Base-by-base conservation (phyloP, 2,329 filamentous ascomycete genomes). In the Gremmenia infestans region DNA sequence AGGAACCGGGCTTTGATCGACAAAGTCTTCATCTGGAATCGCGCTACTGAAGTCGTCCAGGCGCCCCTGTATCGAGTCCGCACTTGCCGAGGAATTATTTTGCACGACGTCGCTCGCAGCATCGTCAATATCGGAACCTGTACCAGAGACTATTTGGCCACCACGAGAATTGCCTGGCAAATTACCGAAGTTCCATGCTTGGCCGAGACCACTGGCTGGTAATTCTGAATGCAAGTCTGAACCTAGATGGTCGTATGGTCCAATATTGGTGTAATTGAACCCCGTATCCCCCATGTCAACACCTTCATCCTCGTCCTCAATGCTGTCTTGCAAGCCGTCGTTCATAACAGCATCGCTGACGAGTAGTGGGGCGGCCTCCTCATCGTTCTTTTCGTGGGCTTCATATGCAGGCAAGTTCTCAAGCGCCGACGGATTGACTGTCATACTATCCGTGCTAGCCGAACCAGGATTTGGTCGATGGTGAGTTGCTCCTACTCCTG, bases 401-500 rank as follows among this genome's bases (percentile, higher is more conserved):
- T 61, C 48, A 54, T 70, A 68, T 19, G 54, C 42, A 40, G 67
- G 68, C 5, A 63, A 54, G 22, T 49, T 54, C 42, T 69, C 64
- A 57, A 67, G 52, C 47, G 50, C 59, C 45, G 57, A 57, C 37
- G 59, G 65, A 60, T 67, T 63, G 59, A 64, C 49, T 54, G 62
- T 67, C 59, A 40, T 68, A 64, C 55, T 65, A 59, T 37, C 61
- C 56, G 48, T 61, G 62, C 65, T 65, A 69, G 40, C 63, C 56
- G 58, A 80, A 80, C 81, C 81, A 85, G 70, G 80, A 78, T 74
- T 80, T 80, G 72, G 81, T 75, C 70, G 79, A 79, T 70, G 86
- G 83, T 73, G 85, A 88, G 73, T 83, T 85, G 79, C 87, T 90
- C 74, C 88, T 81, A 78, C 85, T 89, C 78, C 85, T 81, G 72